Conservation (phyloP, 2,329 filamentous ascomycete genomes). For the Pestalotiopsis sp. region DNA sequence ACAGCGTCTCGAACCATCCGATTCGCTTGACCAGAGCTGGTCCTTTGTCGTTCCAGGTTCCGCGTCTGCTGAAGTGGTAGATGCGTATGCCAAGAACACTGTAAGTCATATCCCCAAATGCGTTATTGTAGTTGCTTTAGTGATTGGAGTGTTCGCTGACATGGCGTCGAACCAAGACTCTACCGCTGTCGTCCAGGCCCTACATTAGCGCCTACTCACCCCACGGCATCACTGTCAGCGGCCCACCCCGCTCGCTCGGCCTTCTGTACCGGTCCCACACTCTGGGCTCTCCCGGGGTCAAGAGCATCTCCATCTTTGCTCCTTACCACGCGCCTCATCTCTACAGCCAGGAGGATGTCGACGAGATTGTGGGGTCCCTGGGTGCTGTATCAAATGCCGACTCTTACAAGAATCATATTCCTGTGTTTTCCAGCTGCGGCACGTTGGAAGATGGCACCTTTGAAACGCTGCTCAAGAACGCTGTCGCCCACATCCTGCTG, state of each 20-base stretch:
- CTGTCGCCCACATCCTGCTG: constrained; percentile 22
- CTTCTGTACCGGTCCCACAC: not conserved
- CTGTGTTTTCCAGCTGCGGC: constrained; percentile 19
- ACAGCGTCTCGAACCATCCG: constrained; percentile 15
- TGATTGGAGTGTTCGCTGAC: not conserved
- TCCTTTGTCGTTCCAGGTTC: constrained; percentile 25
- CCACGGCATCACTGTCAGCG: constrained; percentile 21
- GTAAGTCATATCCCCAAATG: not conserved
- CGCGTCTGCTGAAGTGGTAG: constrained; percentile 19
- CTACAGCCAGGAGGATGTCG: constrained; percentile 25
- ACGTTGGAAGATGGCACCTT: constrained; percentile 14
- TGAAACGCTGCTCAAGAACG: constrained; percentile 17
- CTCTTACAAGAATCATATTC: constrained; percentile 13
- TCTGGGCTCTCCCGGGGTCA: constrained; percentile 20
- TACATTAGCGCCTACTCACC: constrained; percentile 20
- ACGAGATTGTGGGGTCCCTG: constrained; percentile 15
- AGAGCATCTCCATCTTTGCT: constrained; percentile 43
- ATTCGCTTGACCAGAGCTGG: constrained; percentile 19
- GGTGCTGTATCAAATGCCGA: not conserved
- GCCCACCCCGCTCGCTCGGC: constrained; percentile 18
- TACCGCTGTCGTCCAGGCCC: constrained; percentile 18
- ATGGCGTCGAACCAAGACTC: constrained; percentile 1
- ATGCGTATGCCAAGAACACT: constrained; percentile 17
- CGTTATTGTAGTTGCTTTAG: not conserved
- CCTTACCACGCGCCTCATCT: constrained; percentile 34